These are phyloP conservation scores for Saccharomycopsis sp. DNA, from an alignment of 805 yeast species.

Conservation along the genomic window DNA sequence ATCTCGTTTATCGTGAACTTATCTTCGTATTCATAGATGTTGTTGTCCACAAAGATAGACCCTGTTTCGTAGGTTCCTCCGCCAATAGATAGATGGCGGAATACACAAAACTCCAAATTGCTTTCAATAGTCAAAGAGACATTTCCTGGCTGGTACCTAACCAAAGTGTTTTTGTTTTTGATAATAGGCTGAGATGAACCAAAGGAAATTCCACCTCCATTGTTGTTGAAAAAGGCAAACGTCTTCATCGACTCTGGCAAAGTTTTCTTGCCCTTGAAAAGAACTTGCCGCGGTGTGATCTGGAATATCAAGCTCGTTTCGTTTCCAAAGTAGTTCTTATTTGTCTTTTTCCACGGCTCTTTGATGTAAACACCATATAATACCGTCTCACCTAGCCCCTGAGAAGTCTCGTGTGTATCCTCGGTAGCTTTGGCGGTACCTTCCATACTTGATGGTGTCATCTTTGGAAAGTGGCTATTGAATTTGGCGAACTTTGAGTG, in stretches of 20 bases:
- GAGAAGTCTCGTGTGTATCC: slow-evolving; percentile 3
- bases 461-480: slow-evolving; percentile 30
- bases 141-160: slow-evolving; percentile 59
- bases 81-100: slow-evolving; percentile 60
- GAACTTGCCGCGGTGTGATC: slow-evolving; percentile 58
- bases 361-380: slow-evolving; percentile 59
- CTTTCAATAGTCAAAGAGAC: slow-evolving; percentile 75
- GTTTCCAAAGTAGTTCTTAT: slow-evolving; percentile 69
- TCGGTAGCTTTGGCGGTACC: neutral
- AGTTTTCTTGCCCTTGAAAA: slow-evolving; percentile 36
- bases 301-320: slow-evolving; percentile 51
- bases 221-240: slow-evolving; percentile 58
- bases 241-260: slow-evolving; percentile 29
- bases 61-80: slow-evolving; percentile 40
- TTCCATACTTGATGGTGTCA: slow-evolving; percentile 8
- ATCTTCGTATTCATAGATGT: slow-evolving; percentile 45
- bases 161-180: slow-evolving; percentile 33
- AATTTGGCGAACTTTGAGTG: slow-evolving; percentile 31
- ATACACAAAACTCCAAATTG: slow-evolving; percentile 71
- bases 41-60: slow-evolving; percentile 4
- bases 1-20: slow-evolving; percentile 64
- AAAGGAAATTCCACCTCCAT: slow-evolving; percentile 78
- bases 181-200: slow-evolving; percentile 62
- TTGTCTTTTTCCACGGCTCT: slow-evolving; percentile 73
- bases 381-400: slow-evolving; percentile 29